Evolutionary conservation across 2,329 filamentous ascomycete genomes (phyloP).

Genomic region (Nannizziopsis barbatae): DNA sequence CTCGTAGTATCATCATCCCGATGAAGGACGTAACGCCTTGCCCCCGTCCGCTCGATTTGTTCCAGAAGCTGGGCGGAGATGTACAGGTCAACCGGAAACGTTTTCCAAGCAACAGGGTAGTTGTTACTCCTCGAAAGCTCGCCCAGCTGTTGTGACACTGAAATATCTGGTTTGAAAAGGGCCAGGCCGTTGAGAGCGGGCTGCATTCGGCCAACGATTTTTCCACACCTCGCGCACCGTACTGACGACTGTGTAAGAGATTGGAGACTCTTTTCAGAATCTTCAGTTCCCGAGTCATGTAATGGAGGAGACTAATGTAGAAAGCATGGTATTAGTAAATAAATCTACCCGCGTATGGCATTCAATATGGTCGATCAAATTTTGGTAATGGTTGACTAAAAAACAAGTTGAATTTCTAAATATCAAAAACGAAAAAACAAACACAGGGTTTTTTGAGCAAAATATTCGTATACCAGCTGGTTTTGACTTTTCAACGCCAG

Average conservation of each 20-base stretch:
- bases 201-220: conserved; percentile 32
- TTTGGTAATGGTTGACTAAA: too few relatives aligned
- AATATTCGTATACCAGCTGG: too few relatives aligned
- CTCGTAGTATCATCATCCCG: conserved; percentile 18
- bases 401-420: too few relatives aligned
- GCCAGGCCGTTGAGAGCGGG: conserved; percentile 24
- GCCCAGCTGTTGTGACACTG: conserved; percentile 17
- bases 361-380: too few relatives aligned
- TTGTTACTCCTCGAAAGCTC: conserved; percentile 14
- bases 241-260: conserved; percentile 16
- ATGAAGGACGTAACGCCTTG: conserved; percentile 46
- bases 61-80: conserved; percentile 47
- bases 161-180: conserved; percentile 41
- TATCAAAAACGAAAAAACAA: background rate
- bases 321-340: background rate
- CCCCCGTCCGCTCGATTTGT: conserved; percentile 45
- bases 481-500: too few relatives aligned
- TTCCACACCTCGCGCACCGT: conserved; percentile 24
- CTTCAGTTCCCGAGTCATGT: background rate
- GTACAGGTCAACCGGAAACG: conserved; percentile 28
- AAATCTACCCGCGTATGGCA: background rate
- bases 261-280: background rate
- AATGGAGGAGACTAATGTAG: background rate
- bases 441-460: too few relatives aligned
- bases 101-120: conserved; percentile 24